Base-by-base conservation (phyloP, 148 eudicot species). In the Persicaria maculosa region DNA sequence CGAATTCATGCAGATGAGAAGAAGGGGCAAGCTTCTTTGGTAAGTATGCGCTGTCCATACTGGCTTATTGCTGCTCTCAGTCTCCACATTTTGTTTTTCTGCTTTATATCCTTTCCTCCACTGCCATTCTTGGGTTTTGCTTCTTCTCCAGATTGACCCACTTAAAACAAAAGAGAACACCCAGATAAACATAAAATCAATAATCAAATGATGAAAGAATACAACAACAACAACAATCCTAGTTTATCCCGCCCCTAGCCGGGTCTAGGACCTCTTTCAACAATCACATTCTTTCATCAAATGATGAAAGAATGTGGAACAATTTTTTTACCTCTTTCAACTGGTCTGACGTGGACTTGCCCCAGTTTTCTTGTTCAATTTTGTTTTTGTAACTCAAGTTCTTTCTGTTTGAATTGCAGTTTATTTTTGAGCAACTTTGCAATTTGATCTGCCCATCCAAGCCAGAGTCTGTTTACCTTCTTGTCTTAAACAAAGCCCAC, bases 371-470 rank as follows among this genome's bases (percentile, higher is more conserved):
- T 40, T 40, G 47, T 40, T 65, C 67, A 47, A 79, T 44, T 16
- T 70, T n/a, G n/a, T 15, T 17, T 31, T 20, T 67, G 31, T 31
- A 45, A 11, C 22, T 25, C 40, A 72, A n/a, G 9, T 65, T 15
- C 71, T 19, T 75, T 55, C 59, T 76, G 15, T 72, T 4, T 87
- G 12, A 36, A 36, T 65, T 65, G 82, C 94, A 96, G 99, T 96
- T 96, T 76, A 96, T 96, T 77, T 83, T 96, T 90, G 99, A 96
- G 91, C 99, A 96, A 78, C 93, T 92, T 58, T 90, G 99, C 84
- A 96, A 96, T 86, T 80, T 96, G 82, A 96, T 96, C 67, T 87
- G 87, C 82, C 99, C 99, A 74, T 90, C 97, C 55, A 96, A 92
- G 74, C 97, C 97, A 15, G 99, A 96, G 84, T 85, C 99, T 44